Conservation (phyloP, 371 early-diverging fungal genomes). For the Rhizopus stolonifer region DNA sequence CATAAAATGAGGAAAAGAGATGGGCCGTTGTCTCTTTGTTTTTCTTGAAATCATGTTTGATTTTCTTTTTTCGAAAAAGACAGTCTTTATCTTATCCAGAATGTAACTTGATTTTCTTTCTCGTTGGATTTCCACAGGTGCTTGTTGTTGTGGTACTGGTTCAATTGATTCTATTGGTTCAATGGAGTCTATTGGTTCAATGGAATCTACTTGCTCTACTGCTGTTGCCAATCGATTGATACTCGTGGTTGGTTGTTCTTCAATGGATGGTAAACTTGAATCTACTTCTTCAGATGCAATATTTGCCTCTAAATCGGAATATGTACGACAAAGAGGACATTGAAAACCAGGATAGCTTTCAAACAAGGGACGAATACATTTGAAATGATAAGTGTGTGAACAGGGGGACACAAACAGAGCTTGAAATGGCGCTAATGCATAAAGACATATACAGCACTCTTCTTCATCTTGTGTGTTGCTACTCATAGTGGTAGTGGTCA, state of each 20-base stretch:
- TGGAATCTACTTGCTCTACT: no score
- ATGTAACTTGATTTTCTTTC: slow-evolving; percentile 21
- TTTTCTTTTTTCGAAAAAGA: slow-evolving; percentile 45
- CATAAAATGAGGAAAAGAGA: slow-evolving; percentile 33
- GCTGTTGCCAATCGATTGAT: neutral
- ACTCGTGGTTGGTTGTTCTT: slow-evolving; percentile 5
- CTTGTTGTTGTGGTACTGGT: no score
- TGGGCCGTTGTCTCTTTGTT: slow-evolving; percentile 25
- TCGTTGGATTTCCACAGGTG: no score
- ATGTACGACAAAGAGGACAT: slow-evolving; percentile 95
- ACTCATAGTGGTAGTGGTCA: no score
- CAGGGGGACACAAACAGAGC: slow-evolving; percentile 94
- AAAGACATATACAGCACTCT: slow-evolving; percentile 97
- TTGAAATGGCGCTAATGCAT: slow-evolving; percentile 86
- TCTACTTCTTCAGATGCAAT: slow-evolving; percentile 55
- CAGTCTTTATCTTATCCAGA: slow-evolving; percentile 42
- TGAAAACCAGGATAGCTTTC: slow-evolving; percentile 78
- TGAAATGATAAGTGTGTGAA: slow-evolving; percentile 93
- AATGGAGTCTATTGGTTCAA: no score
- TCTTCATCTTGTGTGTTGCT: slow-evolving; percentile 44
- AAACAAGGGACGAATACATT: slow-evolving; percentile 84
- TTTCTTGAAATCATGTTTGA: slow-evolving; percentile 16
- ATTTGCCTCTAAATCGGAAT: slow-evolving; percentile 90
- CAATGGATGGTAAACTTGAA: no score
- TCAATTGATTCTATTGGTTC: no score